Conservation (phyloP, 106 monocot genomes). For the Agapanthus africanus region DNA sequence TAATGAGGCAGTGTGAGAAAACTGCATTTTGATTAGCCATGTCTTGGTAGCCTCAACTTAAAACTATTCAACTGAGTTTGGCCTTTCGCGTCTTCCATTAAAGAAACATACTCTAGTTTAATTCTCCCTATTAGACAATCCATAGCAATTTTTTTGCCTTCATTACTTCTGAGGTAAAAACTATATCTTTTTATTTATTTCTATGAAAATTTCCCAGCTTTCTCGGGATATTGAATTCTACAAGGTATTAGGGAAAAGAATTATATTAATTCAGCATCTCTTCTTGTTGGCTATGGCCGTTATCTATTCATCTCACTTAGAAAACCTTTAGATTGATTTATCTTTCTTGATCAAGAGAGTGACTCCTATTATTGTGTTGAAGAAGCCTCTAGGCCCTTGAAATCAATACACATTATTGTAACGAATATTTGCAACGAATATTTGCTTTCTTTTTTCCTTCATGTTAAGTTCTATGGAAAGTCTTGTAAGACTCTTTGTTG, state of each 20-base stretch:
- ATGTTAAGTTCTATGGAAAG: neutral
- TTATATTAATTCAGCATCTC: neutral
- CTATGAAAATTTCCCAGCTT: constrained; percentile 7
- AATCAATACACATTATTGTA: no score
- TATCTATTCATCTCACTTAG: constrained; percentile 3
- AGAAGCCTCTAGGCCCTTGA: neutral
- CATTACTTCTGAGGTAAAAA: neutral
- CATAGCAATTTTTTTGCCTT: neutral
- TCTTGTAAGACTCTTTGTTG: neutral
- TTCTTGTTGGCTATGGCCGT: neutral
- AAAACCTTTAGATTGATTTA: neutral
- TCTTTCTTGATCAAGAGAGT: neutral
- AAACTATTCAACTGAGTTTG: neutral
- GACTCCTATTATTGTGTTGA: neutral
- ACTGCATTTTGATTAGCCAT: constrained; percentile 4
- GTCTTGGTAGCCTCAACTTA: neutral
- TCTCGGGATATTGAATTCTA: neutral
- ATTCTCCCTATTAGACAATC: neutral
- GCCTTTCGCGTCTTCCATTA: neutral
- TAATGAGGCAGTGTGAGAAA: neutral
- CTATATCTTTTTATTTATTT: neutral
- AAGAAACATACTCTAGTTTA: neutral
- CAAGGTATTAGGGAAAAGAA: neutral
- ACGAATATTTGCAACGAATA: no score
- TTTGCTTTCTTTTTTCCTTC: neutral